phyloP scores from a whole-genome alignment of 2,329 filamentous ascomycete species.

The Cladophialophora psammophila region DNA sequence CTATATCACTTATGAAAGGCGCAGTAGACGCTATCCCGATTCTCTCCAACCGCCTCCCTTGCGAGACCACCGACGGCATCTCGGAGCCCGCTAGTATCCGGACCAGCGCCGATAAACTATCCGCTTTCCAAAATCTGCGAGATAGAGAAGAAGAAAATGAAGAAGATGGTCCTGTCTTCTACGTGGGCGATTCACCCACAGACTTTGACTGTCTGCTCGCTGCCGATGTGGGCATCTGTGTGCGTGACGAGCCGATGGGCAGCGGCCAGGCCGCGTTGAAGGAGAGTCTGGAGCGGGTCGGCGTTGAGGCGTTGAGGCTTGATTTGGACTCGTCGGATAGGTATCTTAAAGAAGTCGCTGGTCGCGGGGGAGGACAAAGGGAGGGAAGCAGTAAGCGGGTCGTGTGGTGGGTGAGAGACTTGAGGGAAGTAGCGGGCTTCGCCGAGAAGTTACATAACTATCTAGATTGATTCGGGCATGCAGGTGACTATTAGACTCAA shows the following conservation, averaged over 20 bases:
- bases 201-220: neutral
- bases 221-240: constrained; percentile 1
- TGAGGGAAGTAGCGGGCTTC: neutral
- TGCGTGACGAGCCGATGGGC: neutral
- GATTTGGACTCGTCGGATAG: neutral
- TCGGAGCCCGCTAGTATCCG: neutral
- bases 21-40: neutral
- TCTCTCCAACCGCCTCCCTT: neutral
- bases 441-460: neutral
- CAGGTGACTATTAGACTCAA: no score
- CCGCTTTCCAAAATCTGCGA: no score
- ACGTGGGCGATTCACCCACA: neutral
- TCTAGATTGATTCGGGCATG: neutral
- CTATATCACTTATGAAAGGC: neutral
- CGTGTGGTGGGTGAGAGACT: neutral
- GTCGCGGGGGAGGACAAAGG: neutral
- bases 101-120: neutral
- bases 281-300: neutral
- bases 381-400: neutral
- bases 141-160: no score
- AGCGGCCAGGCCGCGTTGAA: neutral
- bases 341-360: neutral
- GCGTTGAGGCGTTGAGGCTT: neutral
- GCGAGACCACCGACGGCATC: neutral
- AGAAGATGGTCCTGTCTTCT: neutral